Evolutionary conservation across 768 basidiomycete genomes (phyloP).

Genomic region (Lanmaoa rubissima): DNA sequence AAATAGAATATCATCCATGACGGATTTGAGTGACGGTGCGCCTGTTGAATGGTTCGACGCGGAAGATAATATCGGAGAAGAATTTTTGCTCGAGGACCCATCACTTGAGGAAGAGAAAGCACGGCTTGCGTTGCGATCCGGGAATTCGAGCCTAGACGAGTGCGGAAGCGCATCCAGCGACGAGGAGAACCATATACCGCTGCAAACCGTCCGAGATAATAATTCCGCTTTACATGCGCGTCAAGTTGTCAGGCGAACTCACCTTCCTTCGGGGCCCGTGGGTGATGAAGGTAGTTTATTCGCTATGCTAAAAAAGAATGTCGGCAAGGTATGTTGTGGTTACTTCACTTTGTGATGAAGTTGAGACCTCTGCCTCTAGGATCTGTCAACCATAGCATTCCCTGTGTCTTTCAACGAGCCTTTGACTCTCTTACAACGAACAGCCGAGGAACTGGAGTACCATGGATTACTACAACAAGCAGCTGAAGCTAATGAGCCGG

Average conservation of each 20-base stretch:
- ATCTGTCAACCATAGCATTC: conserved; percentile 76
- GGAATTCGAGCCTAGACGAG: conserved; percentile 40
- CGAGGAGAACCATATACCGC: conserved; percentile 37
- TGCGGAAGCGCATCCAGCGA: conserved; percentile 46
- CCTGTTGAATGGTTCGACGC: conserved; percentile 79
- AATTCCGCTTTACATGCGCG: conserved; percentile 8
- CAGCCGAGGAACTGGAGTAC: conserved; percentile 85
- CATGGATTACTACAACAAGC: conserved; percentile 67
- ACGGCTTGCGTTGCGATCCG: conserved; percentile 38
- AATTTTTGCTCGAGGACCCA: conserved; percentile 60
- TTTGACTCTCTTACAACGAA: conserved; percentile 74
- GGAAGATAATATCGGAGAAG: conserved; percentile 45
- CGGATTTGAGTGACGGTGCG: conserved; percentile 46
- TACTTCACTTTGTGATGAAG: not conserved
- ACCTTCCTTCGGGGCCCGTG: conserved; percentile 56
- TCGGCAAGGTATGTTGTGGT: conserved; percentile 63
- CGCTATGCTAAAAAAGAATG: conserved; percentile 80
- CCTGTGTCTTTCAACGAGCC: conserved; percentile 94
- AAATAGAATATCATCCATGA: conserved; percentile 47
- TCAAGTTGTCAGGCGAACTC: conserved; percentile 49
- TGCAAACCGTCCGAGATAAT: not conserved
- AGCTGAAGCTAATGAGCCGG: conserved; percentile 50
- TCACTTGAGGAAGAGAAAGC: conserved; percentile 40
- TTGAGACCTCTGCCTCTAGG: conserved; percentile 41
- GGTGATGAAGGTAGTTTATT: conserved; percentile 84